Base-by-base conservation (phyloP, 2,329 filamentous ascomycete genomes). In the Zasmidium cellare region DNA sequence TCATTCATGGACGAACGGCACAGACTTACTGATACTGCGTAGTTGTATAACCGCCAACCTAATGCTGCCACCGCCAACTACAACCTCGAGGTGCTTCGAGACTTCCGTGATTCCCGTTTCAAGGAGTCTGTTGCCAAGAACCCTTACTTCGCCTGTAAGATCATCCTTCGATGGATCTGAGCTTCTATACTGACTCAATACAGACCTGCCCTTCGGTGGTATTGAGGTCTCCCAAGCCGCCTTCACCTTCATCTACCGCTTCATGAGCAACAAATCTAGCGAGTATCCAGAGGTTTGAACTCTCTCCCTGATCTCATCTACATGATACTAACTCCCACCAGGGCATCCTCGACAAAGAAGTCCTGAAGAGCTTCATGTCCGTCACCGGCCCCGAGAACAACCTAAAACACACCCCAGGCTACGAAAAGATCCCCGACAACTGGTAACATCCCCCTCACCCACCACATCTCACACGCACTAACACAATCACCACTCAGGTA, bases 381-480 rank as follows among this genome's bases (percentile, higher is more conserved):
- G 68, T 79, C 45, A 65, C 59, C 3, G 74, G 73, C 18, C 59
- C 67, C 1, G 66, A 71, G 31, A 67, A 69, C 57, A 67, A 68
- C 55, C 59, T 66, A 22, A 57, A 55, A 11, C 73, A 72, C 64
- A 68, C 64, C 2, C 64, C 62, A 9, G 76, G 75, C 24, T 57
- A 73, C 46, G 77, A 79, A 62, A 65, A 69, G 6, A 76, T 79
- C 56, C 77, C 77, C 2, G 68, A 76, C 38, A 75, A 78, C 62
- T 72, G 66, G 69, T 71, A 67, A 62, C 6, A 3, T 41, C 45
- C 53, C 63, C 14, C 16, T 14, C 3, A 14, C 3, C n/a, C 35
- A 41, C n/a, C 16, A 14, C n/a, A 41, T n/a, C 35, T 9, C 35
- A 3, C 35, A 41, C 3, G 16, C 1, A 24, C 24, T 23, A 3